Evolutionary conservation across 257 asterid genomes (phyloP).

Genomic region (Solanum pinnatisectum): DNA sequence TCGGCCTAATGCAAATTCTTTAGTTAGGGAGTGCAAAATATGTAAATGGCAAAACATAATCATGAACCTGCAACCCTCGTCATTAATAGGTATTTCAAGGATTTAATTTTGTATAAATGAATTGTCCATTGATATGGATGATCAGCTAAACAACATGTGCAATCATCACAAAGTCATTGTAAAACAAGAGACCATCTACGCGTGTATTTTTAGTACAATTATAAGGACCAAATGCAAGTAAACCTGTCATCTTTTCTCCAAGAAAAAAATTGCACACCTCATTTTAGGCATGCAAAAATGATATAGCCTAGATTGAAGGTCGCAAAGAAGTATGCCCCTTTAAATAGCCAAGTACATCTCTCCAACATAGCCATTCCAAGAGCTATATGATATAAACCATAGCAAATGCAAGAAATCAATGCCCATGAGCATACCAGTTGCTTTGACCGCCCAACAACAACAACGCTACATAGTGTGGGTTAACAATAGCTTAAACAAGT

Average conservation of each 20-base stretch:
- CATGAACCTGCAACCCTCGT: neutral
- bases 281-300: neutral
- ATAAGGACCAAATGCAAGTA: neutral
- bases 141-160: neutral
- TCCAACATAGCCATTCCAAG: neutral
- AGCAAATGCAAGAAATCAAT: neutral
- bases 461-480: neutral
- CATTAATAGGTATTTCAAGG: neutral
- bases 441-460: neutral
- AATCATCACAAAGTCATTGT: neutral
- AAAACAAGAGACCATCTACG: neutral
- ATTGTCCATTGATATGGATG: neutral
- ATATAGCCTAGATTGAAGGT: neutral
- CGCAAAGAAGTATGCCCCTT: neutral
- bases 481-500: neutral
- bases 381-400: neutral
- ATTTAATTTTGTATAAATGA: neutral
- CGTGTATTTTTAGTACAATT: neutral
- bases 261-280: neutral
- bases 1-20: constrained; percentile 38
- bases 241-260: neutral
- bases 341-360: neutral
- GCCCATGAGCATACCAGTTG: neutral
- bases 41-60: neutral
- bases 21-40: neutral